These are phyloP conservation scores for Tetrahymena elliotti DNA, from an alignment of 73 alveolate species.

Conservation along the genomic window DNA sequence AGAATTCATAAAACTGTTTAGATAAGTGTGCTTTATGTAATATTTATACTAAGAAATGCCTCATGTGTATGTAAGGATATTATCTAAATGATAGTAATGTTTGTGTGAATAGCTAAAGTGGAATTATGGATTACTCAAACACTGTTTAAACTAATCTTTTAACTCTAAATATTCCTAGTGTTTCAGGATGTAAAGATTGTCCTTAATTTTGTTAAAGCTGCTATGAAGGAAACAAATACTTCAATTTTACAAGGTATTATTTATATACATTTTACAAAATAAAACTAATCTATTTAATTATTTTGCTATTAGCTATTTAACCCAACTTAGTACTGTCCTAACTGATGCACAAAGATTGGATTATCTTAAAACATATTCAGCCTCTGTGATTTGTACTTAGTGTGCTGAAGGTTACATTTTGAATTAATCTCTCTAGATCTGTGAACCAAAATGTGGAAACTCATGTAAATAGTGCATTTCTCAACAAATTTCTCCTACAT, in stretches of 20 bases:
- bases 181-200: neutral
- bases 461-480: neutral
- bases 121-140: neutral
- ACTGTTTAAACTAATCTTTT: neutral
- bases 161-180: neutral
- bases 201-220: neutral
- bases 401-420: neutral
- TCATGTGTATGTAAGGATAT: neutral
- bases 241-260: neutral
- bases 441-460: neutral
- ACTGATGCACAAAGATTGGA: neutral
- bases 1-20: neutral
- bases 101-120: neutral
- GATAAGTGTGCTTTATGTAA: neutral
- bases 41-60: neutral
- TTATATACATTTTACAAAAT: neutral
- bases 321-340: neutral
- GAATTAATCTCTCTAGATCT: neutral
- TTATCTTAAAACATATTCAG: neutral
- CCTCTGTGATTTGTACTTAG: neutral
- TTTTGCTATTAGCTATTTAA: neutral
- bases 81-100: neutral
- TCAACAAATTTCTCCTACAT: neutral
- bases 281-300: neutral
- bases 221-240: neutral